Percentiles rank a stretch among this genome's conserved stretches.
Evolutionary conservation across 139 green algal genomes (phyloP).

Genomic region (Micractinium conductrix): DNA sequence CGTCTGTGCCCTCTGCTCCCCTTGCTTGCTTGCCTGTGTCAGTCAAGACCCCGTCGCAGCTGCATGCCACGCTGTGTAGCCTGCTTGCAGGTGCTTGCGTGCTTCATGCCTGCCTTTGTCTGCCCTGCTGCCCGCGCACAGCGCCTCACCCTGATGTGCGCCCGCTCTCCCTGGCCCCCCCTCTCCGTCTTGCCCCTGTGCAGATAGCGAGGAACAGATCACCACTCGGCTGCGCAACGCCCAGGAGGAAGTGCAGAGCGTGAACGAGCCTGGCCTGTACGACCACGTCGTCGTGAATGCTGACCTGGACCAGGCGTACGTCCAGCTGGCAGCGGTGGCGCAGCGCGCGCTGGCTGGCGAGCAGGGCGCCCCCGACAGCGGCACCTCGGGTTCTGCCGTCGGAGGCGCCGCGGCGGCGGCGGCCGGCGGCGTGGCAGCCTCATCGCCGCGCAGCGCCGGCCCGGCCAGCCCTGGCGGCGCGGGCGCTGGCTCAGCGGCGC

Average conservation of each 20-base stretch:
- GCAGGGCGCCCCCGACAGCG: conserved; percentile 7
- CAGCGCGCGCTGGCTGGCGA: conserved; percentile 49
- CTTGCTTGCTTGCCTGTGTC: too few species aligned
- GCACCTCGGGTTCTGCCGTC: neutral
- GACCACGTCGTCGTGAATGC: conserved; percentile 81
- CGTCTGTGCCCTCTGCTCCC: too few species aligned
- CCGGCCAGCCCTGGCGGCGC: neutral
- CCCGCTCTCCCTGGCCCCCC: neutral
- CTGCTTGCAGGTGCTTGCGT: too few species aligned
- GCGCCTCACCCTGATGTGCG: neutral
- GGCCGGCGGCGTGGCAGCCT: neutral
- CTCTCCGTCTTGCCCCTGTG: neutral
- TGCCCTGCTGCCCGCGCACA: neutral
- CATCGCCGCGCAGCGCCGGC: neutral
- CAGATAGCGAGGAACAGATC: conserved; percentile 82
- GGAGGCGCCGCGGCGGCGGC: neutral
- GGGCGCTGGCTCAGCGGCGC: neutral
- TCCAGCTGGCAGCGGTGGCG: conserved; percentile 53
- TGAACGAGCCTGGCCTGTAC: conserved; percentile 66
- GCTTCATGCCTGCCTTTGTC: too few species aligned
- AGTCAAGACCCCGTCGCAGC: too few species aligned
- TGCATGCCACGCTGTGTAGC: too few species aligned
- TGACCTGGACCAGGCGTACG: conserved; percentile 66
- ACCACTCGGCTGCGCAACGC: conserved; percentile 69
- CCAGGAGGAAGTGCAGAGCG: conserved; percentile 62